Conservation (phyloP, 306 rosid species). For the Mucuna pruriens region DNA sequence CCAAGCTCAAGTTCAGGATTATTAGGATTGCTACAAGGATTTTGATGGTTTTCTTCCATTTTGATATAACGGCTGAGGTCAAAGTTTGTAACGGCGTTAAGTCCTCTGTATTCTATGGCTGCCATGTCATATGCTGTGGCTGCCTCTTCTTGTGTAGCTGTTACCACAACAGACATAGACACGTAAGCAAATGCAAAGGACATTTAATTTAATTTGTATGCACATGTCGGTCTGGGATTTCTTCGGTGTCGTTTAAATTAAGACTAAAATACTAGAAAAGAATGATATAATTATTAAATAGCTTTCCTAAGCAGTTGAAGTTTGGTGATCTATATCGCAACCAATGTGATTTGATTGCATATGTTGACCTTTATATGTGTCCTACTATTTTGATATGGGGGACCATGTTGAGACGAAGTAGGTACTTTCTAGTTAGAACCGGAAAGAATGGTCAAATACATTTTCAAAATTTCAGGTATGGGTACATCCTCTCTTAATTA, state of each 20-base stretch:
- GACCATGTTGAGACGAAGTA: conserved; percentile 33
- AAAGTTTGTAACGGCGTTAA: conserved; percentile 92
- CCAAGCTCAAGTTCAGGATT: conserved; percentile 34
- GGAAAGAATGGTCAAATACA: conserved; percentile 15
- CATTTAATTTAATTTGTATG: not conserved
- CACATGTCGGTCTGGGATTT: conserved; percentile 41
- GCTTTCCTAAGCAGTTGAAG: conserved; percentile 70
- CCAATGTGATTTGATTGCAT: conserved; percentile 65
- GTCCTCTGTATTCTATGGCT: conserved; percentile 86
- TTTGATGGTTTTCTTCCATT: conserved; percentile 14
- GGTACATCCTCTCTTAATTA: not conserved
- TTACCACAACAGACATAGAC: not conserved
- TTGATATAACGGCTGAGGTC: conserved; percentile 80
- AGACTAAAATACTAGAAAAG: not conserved
- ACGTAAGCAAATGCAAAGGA: conserved; percentile 12
- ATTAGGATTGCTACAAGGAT: conserved; percentile 33
- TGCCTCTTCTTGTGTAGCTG: conserved; percentile 98
- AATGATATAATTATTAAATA: conserved; percentile 47
- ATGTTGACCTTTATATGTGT: conserved; percentile 30
- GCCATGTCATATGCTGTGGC: conserved; percentile 93
- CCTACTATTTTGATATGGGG: conserved; percentile 35
- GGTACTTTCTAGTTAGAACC: conserved; percentile 23
- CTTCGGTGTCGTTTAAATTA: not conserved
- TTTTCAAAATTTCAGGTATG: conserved; percentile 20
- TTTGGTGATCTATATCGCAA: conserved; percentile 81